Evolutionary conservation across 768 basidiomycete species (phyloP), one percentile per base, ranked within the genome.

Genomic region (Cystofilobasidium bisporidii): DNA sequence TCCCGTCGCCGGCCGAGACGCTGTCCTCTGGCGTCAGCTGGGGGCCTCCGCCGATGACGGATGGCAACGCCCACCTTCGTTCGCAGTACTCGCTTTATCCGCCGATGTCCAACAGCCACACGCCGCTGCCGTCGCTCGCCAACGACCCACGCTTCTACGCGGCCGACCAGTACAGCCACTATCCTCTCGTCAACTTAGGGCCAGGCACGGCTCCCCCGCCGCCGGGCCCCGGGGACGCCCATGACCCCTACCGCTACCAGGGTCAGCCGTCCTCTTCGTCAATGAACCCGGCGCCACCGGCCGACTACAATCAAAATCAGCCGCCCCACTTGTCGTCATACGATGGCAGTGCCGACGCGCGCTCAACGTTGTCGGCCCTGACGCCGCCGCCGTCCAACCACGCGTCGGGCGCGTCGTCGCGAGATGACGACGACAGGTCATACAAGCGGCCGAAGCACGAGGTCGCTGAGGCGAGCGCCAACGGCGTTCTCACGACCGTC

Each of bases 1-100:
- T 56, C 11, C 53, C 53, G 14, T 56, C 53, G 10, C 53, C 53
- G 18, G 28, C 53, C 53, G 53, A 56, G 10, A 56, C 53, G 53
- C 53, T 20, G 17, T 6, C 53, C 3, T 17, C 28, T 2, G 53
- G 28, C 14, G 28, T 56, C 53, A 20, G 14, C 53, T 56, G 53
- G 53, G 53, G 53, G 3, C 53, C 53, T 3, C 53, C 53, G 9
- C 53, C 53, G 47, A n/a, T n/a, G n/a, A 5, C 20, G 5, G 30
- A n/a, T 2, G 5, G 2, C 17, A 6, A 15, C 26, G 12, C 30
- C 3, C 32, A 6, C 28, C 28, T 56, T 30, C 53, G 26, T 32
- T 30, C 53, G 28, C 30, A 56, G 17, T 32, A 56, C 28, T 17
- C 53, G 9, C 26, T 56, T 15, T 56, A 53, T 24, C 50, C 50